A percentile compares a stretch with the other conserved stretches of the same genome.
Conservation (phyloP, 75 land plant genomes). For the Sequoiadendron giganteum region DNA sequence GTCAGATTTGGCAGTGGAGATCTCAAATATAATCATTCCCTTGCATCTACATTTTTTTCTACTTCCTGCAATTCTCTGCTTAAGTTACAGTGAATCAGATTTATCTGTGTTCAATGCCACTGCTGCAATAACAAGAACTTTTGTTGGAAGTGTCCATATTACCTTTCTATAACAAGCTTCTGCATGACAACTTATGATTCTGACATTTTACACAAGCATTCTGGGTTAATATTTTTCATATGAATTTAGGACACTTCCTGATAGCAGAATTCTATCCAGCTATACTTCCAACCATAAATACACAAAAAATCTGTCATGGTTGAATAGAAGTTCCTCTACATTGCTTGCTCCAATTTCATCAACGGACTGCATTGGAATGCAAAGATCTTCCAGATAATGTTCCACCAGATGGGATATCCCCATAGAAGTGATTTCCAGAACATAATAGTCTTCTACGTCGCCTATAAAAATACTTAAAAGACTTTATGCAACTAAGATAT, state of each 20-base stretch:
- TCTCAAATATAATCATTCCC: background rate
- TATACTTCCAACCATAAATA: background rate
- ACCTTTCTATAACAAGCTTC: background rate
- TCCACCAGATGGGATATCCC: background rate
- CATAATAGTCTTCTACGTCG: slow-evolving; percentile 8
- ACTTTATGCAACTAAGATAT: background rate
- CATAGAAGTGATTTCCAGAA: background rate
- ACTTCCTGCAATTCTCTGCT: background rate
- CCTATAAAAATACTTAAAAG: slow-evolving; percentile 12
- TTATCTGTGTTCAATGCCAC: background rate
- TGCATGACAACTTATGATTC: background rate
- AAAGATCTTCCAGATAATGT: background rate
- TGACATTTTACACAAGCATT: background rate
- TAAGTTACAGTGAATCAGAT: background rate
- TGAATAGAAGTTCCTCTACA: background rate
- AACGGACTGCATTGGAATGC: background rate
- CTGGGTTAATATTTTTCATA: background rate
- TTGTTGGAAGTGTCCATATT: background rate
- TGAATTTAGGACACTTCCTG: background rate
- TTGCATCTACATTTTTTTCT: background rate
- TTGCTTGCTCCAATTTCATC: background rate
- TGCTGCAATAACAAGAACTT: background rate
- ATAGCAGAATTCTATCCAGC: background rate
- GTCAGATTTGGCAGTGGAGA: background rate
- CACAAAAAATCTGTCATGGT: background rate